These are phyloP conservation scores for Aspergillus affinis DNA, from an alignment of 495 filamentous ascomycete genomes.

Conservation along the genomic window DNA sequence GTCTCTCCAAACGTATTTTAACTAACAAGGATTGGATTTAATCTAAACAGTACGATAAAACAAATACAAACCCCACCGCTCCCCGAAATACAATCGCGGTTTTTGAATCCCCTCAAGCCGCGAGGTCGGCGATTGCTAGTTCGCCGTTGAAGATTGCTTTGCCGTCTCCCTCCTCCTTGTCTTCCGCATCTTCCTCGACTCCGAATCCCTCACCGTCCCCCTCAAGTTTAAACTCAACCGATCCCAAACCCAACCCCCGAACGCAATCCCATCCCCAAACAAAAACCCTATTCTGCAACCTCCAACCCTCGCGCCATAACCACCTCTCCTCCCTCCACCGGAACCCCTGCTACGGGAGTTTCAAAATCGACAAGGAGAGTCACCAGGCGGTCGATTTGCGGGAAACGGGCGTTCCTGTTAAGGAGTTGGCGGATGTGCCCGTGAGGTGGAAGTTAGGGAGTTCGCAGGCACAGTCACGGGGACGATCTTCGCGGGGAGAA, in stretches of 20 bases:
- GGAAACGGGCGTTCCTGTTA: slow-evolving; percentile 26
- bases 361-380: slow-evolving; percentile 17
- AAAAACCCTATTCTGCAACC: slow-evolving; percentile 25
- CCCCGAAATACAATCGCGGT: slow-evolving; percentile 29
- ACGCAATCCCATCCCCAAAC: neutral
- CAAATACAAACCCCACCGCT: slow-evolving; percentile 13
- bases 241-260: neutral
- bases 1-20: too few relatives aligned
- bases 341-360: slow-evolving; percentile 33
- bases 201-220: slow-evolving; percentile 2
- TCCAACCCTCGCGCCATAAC: slow-evolving; percentile 28
- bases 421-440: slow-evolving; percentile 32
- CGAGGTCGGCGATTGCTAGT: slow-evolving; percentile 31
- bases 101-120: slow-evolving; percentile 37
- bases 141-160: slow-evolving; percentile 33
- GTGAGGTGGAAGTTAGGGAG: slow-evolving; percentile 25
- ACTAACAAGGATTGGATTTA: slow-evolving; percentile 1
- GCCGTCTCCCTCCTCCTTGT: slow-evolving; percentile 1
- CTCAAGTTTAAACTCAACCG: neutral
- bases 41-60: slow-evolving; percentile 21
- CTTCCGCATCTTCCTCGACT: neutral
- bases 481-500: too few relatives aligned
- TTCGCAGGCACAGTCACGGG: slow-evolving; percentile 4
- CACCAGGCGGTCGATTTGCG: slow-evolving; percentile 29
- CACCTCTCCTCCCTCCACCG: slow-evolving; percentile 25